Evolutionary conservation across 768 basidiomycete genomes (phyloP), one percentile per base, ranked within the genome.

Genomic region (Panaeolus cyanescens): DNA sequence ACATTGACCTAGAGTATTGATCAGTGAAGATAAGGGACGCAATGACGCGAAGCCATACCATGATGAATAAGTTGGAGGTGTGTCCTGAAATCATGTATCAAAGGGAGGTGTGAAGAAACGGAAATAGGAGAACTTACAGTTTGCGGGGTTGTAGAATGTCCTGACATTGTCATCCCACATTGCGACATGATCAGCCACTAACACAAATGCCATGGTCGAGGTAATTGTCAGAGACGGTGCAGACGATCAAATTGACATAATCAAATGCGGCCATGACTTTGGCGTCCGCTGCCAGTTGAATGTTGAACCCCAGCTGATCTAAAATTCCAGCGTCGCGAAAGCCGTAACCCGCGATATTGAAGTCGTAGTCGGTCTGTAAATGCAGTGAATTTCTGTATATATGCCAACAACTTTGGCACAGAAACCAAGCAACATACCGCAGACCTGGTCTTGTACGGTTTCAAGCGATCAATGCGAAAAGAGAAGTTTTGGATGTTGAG

Each of bases 181-280:
- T 2, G 72, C 75, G 42, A 88, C 86, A 64, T 83, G 80, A 2
- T 79, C 76, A 12, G 77, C 77, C 9, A 88, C 73, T 37, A 89
- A 87, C 81, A 31, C 88, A 80, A 42, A 88, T 77, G 32, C 83
- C 83, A 63, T 86, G 85, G 67, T 88, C 85, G 54, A 89, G 74
- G 68, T 81, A 88, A 64, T 87, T 87, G 3, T 87, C 86, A 4
- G 83, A 83, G n/a, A 85, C 80, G 3, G 83, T 86, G 36, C 71
- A 70, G 2, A 87, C 87, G 54, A 88, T 81, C 25, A 75, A 68
- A 67, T 86, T 82, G 42, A 85, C 81, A 65, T 88, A 88, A 34
- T 71, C 74, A 63, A 80, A 87, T 9, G 86, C 77, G 57, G 80
- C 75, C 62, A 77, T 67, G 31, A 90, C 79, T 56, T 76, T 75